Evolutionary conservation across 2,329 filamentous ascomycete genomes (phyloP).

Genomic region (Colletotrichum sp.): DNA sequence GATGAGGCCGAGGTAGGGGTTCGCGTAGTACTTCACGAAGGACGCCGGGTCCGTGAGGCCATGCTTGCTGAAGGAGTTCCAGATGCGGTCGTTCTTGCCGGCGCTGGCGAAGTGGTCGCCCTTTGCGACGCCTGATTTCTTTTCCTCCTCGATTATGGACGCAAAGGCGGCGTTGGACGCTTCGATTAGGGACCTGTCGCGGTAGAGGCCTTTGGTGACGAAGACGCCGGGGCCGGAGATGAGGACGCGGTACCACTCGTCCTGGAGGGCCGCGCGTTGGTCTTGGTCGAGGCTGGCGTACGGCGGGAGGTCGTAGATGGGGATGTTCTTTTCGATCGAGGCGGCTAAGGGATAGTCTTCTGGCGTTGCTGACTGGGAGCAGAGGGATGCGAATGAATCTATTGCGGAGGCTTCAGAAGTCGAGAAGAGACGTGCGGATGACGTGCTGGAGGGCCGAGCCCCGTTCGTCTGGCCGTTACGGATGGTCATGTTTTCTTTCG

Average conservation of each 20-base stretch:
- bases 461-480: background rate
- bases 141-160: slow-evolving; percentile 52
- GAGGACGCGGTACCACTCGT: slow-evolving; percentile 66
- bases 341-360: slow-evolving; percentile 52
- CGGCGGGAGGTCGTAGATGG: slow-evolving; percentile 55
- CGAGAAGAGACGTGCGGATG: slow-evolving; percentile 25
- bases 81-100: slow-evolving; percentile 65
- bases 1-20: slow-evolving; percentile 60
- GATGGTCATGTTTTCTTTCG: background rate
- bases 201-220: slow-evolving; percentile 59
- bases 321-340: slow-evolving; percentile 53
- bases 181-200: slow-evolving; percentile 43
- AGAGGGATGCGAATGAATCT: slow-evolving; percentile 47
- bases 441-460: background rate
- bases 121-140: slow-evolving; percentile 34
- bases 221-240: slow-evolving; percentile 63
- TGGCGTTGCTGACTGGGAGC: slow-evolving; percentile 39
- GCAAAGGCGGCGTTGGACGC: slow-evolving; percentile 52
- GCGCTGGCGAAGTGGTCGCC: slow-evolving; percentile 67
- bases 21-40: slow-evolving; percentile 64
- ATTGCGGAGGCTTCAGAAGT: slow-evolving; percentile 38
- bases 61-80: slow-evolving; percentile 71
- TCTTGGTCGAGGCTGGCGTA: slow-evolving; percentile 31
- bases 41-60: slow-evolving; percentile 53
- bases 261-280: slow-evolving; percentile 49